Base-by-base conservation (phyloP, 2,329 filamentous ascomycete genomes). In the Aspergillus pseudoglaucus region DNA sequence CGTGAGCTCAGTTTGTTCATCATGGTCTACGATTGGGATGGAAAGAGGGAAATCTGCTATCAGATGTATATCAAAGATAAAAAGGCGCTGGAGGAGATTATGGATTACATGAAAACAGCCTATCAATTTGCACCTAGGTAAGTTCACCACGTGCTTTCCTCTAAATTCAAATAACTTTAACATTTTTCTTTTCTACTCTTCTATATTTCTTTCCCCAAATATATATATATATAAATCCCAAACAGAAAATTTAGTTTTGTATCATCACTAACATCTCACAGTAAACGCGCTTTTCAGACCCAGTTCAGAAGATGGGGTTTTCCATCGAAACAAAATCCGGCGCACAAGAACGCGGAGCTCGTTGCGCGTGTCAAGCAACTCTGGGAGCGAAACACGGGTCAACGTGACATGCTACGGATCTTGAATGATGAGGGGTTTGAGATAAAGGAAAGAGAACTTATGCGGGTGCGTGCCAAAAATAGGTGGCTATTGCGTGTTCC, bases 301-400 rank as follows among this genome's bases (percentile, higher is more conserved):
- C 85, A 89, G 57, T 88, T 90, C 68, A 85, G 83, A 61, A 76
- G 81, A 63, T 93, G 88, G 88, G 79, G 81, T 6, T 91, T 93
- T 57, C 87, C 87, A 12, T 80, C 78, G 49, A 88, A 88, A 64
- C 82, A 87, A 56, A 82, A 84, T 50, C 82, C 83, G 0, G 82
- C 83, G 1, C 81, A 89, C 61, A 86, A 85, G 60, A 85, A 89
- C 62, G 73, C 76, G 12, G 73, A 73, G 20, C 77, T 91, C 6
- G 80, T 87, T 37, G 78, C 77, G 15, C 81, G 88, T 25, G 78
- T 91, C 51, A 83, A 82, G 61, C 80, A 90, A 68, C 75, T 93
- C 58, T 93, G 88, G 88, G 83, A 88, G 63, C 75, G 73, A 57
- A 93, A 91, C 60, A 75, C 81, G 12, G 77, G 74, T 15, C 86